Evolutionary conservation across 768 basidiomycete genomes (phyloP), one percentile per base, ranked within the genome.

Genomic region (Kwoniella sp.): DNA sequence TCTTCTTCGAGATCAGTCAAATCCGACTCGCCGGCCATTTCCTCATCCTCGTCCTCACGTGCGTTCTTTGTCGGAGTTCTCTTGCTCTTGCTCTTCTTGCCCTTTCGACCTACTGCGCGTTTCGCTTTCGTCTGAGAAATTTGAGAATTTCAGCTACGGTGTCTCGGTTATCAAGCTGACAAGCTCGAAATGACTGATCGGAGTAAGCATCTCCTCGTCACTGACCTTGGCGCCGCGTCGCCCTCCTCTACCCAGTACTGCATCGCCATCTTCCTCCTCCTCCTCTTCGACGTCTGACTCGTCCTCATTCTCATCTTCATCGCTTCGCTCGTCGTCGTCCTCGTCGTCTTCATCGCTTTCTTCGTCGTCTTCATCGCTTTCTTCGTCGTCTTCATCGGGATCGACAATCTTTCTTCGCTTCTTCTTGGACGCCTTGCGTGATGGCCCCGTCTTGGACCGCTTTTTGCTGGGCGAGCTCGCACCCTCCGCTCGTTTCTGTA

Each of bases 221-320:
- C 70, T 65, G 34, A 77, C 76, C 73, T 77, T 77, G 0, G 75
- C 78, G 41, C 72, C 72, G 22, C 78, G 50, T 34, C 61, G 65
- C 13, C 76, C 76, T 8, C 78, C 78, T 58, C 78, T 28, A 9
- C 78, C 76, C 30, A 75, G 29, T 26, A 75, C 72, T 13, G 29
- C 62, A 17, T 71, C 63, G 4, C 58, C 71, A 4, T 63, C 66
- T 7, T 63, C 70, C n/a, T 58, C 70, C 11, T 59, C 60, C 26
- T 61, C 71, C 28, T 51, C 67, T 29, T 71, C 68, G 45, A 29
- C 58, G n/a, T 37, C 48, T 23, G 54, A 34, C 13, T 61, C 56
- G 3, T 61, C 63, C 8, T 55, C 58, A 11, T n/a, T 52, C 22
- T 72, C 72, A 15, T 66, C 70, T 20, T 56, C 55, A 8, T 65